Percentiles rank a stretch among this genome's conserved stretches.
Conservation (phyloP, 1,284 basidiomycete genomes). For the Leccinum insolens region DNA sequence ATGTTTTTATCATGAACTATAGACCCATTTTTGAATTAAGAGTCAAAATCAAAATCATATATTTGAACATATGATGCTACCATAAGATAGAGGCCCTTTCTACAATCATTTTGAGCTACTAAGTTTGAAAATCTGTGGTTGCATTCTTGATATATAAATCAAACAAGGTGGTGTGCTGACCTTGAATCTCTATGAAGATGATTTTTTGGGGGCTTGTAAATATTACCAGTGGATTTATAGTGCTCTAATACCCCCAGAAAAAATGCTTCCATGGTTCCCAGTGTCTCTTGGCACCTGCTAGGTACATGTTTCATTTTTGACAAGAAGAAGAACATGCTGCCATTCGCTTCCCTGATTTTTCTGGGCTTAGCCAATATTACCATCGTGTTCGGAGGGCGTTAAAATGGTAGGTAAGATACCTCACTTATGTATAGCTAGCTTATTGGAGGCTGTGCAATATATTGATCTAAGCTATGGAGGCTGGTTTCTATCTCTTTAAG, state of each 20-base stretch:
- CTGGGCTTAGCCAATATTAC: not conserved
- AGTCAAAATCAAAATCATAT: not conserved
- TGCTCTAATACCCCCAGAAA: not conserved
- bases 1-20: too few relatives aligned
- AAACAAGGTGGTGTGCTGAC: not conserved
- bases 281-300: not conserved
- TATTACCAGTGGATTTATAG: not conserved
- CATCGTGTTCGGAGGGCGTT: not conserved
- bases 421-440: not conserved
- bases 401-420: not conserved
- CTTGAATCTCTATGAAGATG: not conserved
- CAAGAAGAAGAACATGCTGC: not conserved
- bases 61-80: not conserved
- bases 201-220: not conserved
- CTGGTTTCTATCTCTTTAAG: too few relatives aligned
- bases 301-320: not conserved
- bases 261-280: not conserved
- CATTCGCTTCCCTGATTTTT: not conserved
- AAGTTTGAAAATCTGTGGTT: not conserved
- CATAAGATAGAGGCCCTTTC: not conserved
- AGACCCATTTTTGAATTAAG: not conserved
- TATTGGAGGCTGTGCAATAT: not conserved
- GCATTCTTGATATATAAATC: not conserved
- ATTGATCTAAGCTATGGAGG: too few relatives aligned
- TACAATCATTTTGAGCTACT: not conserved